Evolutionary conservation across 164 flowering plant species (phyloP), one percentile per base, ranked within the genome.

Genomic region (Vitis cinerea): DNA sequence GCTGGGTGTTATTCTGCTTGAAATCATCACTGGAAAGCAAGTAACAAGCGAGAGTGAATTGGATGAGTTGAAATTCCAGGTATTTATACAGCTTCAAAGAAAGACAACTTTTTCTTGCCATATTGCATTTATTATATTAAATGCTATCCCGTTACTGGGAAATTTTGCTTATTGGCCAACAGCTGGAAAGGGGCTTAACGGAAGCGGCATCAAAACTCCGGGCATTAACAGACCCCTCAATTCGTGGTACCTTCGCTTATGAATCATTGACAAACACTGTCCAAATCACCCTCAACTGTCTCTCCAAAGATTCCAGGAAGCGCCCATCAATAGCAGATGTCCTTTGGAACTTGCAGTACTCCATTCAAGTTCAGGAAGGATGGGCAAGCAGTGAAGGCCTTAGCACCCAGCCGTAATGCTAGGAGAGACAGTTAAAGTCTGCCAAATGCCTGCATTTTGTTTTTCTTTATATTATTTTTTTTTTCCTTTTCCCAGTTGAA

Each of bases 291-390:
- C 48, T 88, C 16, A 88, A 83, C 31, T 94, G 98, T 61, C 82
- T 94, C 14, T 50, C 67, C 17, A 80, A 79, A 69, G 88, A 87
- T 16, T 23, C 86, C 6, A 73, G 71, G 16, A 74, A 74, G 71
- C 91, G 97, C 1, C 98, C 98, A 29, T 85, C 98, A 2, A 80
- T 94, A 56, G 97, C 92, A 69, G 97, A 94, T 71, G 90, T 92
- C 66, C 78, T 94, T 9, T 94, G 98, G 98, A 84, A 94, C 67
- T 74, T 92, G 89, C 97, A 94, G 81, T 94, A 92, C 72, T 81
- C 97, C 2, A 77, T 81, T 63, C 98, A 94, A 72, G 88, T 90
- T 61, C 98, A 94, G 79, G 92, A 92, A 63, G 92, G 90, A 63
- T 92, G 96, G 97, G 80, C 80, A 10, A 88, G 81, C 76, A 91